These are phyloP conservation scores for Oehlia diaphana DNA, from an alignment of 192 early-diverging fungal genomes.

Conservation along the genomic window DNA sequence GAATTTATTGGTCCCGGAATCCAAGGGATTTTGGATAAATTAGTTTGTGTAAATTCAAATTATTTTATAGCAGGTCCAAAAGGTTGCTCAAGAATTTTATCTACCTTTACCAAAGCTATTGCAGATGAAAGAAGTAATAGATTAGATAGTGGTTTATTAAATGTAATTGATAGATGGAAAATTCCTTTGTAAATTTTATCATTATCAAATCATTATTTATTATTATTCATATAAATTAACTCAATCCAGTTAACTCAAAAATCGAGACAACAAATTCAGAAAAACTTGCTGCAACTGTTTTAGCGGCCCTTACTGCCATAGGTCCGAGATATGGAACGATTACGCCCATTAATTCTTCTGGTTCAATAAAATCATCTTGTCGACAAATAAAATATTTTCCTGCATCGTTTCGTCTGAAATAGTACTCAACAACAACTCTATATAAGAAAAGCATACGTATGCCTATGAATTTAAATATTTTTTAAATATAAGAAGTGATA, in stretches of 20 bases:
- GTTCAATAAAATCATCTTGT: neutral
- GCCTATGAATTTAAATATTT: neutral
- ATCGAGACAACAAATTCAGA: neutral
- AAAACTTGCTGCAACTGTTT: neutral
- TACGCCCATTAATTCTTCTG: neutral
- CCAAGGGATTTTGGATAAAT: constrained; percentile 29
- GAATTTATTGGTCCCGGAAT: neutral
- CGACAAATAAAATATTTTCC: neutral
- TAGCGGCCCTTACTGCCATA: neutral
- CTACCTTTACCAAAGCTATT: no score
- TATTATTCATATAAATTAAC: no score
- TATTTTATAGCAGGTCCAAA: constrained; percentile 9
- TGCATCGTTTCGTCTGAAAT: neutral
- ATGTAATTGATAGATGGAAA: no score
- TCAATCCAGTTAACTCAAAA: neutral
- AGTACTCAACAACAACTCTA: neutral
- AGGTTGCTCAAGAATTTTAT: neutral
- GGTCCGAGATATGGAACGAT: neutral
- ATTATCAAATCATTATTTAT: no score
- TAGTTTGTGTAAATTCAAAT: constrained; percentile 29
- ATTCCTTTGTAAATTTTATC: no score
- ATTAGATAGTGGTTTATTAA: no score
- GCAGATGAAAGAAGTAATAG: no score
- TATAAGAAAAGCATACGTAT: neutral
- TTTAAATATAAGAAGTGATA: neutral